Percentiles rank a stretch among this genome's conserved stretches.
phyloP scores from a whole-genome alignment of 106 monocot species.

The Xerophyta viscosa region DNA sequence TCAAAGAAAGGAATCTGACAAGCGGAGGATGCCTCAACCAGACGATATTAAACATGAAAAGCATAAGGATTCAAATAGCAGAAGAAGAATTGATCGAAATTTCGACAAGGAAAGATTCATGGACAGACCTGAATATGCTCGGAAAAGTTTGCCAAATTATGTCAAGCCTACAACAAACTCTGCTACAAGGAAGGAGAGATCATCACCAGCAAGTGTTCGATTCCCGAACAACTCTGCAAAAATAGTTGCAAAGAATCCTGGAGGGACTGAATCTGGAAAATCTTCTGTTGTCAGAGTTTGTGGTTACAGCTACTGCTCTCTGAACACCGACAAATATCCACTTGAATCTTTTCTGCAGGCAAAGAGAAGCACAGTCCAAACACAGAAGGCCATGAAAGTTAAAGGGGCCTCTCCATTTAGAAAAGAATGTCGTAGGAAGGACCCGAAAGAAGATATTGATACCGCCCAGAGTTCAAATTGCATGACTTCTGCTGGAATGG shows the following conservation, averaged over 20 bases:
- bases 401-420: conserved; percentile 23
- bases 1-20: conserved; percentile 15
- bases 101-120: conserved; percentile 17
- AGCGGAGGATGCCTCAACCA: background rate
- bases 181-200: conserved; percentile 37
- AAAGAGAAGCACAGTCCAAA: conserved; percentile 36
- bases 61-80: conserved; percentile 3
- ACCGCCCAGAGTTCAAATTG: background rate
- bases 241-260: conserved; percentile 17
- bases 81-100: background rate
- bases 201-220: conserved; percentile 6
- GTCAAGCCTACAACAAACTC: conserved; percentile 56
- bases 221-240: conserved; percentile 14
- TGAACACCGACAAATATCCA: conserved; percentile 47
- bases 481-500: background rate
- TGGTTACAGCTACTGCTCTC: conserved; percentile 53
- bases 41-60: background rate
- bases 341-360: conserved; percentile 34
- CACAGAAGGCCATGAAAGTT: conserved; percentile 42
- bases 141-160: conserved; percentile 27
- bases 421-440: conserved; percentile 11
- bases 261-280: conserved; percentile 23
- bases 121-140: background rate
- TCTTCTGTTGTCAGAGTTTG: conserved; percentile 39
- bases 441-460: conserved; percentile 3